phyloP scores from a whole-genome alignment of 2,329 filamentous ascomycete genomes.

The Cladosporium sp. region DNA sequence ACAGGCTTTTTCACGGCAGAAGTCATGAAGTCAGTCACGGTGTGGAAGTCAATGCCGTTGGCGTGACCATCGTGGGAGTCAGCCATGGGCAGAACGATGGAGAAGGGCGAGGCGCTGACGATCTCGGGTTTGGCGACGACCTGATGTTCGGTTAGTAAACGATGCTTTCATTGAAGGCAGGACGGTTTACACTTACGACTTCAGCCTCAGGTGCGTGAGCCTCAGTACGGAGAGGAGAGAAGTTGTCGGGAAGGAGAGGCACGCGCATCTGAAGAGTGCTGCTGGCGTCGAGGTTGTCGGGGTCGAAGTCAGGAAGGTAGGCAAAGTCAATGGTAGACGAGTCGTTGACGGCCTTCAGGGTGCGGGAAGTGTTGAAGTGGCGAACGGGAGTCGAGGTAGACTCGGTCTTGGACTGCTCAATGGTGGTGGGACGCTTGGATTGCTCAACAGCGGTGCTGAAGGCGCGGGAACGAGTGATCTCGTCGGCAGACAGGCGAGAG shows the following conservation, averaged over 20 bases:
- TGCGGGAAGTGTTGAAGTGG: conserved; percentile 60
- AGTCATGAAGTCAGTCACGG: conserved; percentile 49
- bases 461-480: conserved; percentile 49
- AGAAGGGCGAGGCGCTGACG: conserved; percentile 48
- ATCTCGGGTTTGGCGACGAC: conserved; percentile 55
- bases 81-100: conserved; percentile 51
- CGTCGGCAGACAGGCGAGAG: conserved; percentile 50
- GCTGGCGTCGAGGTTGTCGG: conserved; percentile 14
- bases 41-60: conserved; percentile 54
- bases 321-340: conserved; percentile 60
- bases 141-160: conserved; percentile 9
- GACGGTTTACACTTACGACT: conserved; percentile 16
- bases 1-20: conserved; percentile 36
- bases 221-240: conserved; percentile 14
- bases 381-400: conserved; percentile 36
- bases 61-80: conserved; percentile 56
- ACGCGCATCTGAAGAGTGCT: conserved; percentile 25
- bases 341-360: conserved; percentile 54
- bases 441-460: conserved; percentile 54
- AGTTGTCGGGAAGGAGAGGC: conserved; percentile 28
- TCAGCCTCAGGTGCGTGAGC: conserved; percentile 18
- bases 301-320: conserved; percentile 52
- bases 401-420: conserved; percentile 17
- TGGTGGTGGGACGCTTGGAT: conserved; percentile 35
- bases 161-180: too few species aligned